Evolutionary conservation across 768 basidiomycete genomes (phyloP).

Genomic region (Hypholoma fasciculare): DNA sequence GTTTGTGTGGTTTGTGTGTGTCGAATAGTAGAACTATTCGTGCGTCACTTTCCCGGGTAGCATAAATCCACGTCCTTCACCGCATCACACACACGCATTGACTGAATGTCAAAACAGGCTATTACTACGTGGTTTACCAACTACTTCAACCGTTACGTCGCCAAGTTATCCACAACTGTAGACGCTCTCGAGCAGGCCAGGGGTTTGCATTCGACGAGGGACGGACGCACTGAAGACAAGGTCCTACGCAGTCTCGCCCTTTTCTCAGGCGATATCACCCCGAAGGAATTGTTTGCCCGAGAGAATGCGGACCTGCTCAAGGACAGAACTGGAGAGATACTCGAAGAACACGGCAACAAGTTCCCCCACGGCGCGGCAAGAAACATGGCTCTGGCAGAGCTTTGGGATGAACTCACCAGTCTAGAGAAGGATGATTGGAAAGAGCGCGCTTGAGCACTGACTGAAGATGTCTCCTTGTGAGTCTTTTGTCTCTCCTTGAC

Average conservation of each 20-base stretch:
- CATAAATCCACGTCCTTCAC: too few species aligned
- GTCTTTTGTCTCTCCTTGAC: neutral
- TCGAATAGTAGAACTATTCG: too few species aligned
- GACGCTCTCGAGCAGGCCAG: neutral
- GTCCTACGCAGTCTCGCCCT: neutral
- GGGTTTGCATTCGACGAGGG: neutral
- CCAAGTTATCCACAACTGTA: neutral
- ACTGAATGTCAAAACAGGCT: neutral
- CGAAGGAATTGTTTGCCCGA: neutral
- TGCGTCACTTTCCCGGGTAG: too few species aligned
- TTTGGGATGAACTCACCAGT: neutral
- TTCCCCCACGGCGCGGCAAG: neutral
- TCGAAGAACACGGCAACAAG: neutral
- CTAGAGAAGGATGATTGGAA: neutral
- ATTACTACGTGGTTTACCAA: neutral
- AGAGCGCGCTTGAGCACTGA: neutral
- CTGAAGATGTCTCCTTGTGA: neutral
- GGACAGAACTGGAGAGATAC: neutral
- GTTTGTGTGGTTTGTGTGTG: too few species aligned
- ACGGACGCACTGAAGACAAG: neutral
- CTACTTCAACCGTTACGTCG: neutral
- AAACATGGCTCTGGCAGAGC: neutral
- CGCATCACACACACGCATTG: too few species aligned
- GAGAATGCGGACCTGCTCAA: neutral
- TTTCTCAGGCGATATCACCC: neutral